phyloP scores from a whole-genome alignment of 495 filamentous ascomycete species.

The Tuber indicum region DNA sequence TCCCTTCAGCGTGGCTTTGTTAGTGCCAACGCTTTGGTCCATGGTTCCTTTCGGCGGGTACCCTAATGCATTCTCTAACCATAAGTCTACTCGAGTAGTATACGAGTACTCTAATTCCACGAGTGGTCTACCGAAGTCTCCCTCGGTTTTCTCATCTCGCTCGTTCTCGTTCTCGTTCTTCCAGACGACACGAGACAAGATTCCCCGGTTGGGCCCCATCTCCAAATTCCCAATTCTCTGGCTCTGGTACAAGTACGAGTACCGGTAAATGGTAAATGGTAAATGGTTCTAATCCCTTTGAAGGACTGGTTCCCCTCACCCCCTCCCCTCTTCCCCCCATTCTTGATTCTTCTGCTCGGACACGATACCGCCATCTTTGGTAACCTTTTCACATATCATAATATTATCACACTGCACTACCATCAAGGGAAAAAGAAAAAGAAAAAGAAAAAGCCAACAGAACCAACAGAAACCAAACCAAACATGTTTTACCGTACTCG shows the following conservation, averaged over 20 bases:
- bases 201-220: background rate
- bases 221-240: background rate
- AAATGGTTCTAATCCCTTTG: background rate
- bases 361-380: background rate
- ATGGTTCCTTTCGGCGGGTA: background rate
- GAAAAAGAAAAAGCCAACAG: background rate
- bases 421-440: background rate
- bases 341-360: background rate
- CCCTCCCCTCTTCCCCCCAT: background rate
- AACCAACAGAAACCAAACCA: conserved; percentile 3
- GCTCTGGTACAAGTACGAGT: background rate
- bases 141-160: background rate
- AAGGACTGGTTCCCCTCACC: background rate
- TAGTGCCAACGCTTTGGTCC: background rate
- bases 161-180: background rate
- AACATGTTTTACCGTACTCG: background rate
- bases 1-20: background rate
- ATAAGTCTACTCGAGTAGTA: no score
- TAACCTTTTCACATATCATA: background rate
- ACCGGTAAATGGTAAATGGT: no score
- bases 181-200: background rate
- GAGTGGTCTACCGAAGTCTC: background rate
- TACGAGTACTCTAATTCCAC: no score
- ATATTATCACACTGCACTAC: background rate
- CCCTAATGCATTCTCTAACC: background rate